These are phyloP conservation scores for Globisporangium uncinulatum DNA, from an alignment of 352 stramenopile genomes.

Conservation along the genomic window DNA sequence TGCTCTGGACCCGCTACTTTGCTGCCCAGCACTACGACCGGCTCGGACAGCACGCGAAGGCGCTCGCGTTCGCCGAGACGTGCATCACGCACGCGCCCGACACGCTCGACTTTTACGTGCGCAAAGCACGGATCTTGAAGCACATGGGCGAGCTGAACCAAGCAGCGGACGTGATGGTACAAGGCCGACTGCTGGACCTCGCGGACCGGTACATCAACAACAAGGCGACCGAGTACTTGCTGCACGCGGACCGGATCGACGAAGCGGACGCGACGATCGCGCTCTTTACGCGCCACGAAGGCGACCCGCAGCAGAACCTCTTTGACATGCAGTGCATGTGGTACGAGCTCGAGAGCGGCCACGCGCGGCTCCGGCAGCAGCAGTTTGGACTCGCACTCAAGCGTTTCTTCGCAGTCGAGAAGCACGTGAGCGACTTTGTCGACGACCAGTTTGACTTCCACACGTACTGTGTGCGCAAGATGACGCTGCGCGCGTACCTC, in stretches of 20 bases:
- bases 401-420: conserved; percentile 93
- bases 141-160: conserved; percentile 86
- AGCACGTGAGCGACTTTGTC: conserved; percentile 97
- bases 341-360: conserved; percentile 94
- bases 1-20: conserved; percentile 93
- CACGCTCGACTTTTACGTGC: conserved; percentile 92
- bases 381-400: conserved; percentile 89
- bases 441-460: conserved; percentile 99
- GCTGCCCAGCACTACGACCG: conserved; percentile 91
- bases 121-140: conserved; percentile 93
- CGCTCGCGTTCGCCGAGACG: conserved; percentile 88
- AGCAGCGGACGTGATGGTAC: conserved; percentile 91
- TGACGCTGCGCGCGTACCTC: conserved; percentile 95
- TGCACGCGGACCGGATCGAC: conserved; percentile 90
- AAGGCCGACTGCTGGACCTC: conserved; percentile 92
- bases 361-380: conserved; percentile 51
- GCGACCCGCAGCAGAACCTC: conserved; percentile 95
- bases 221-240: conserved; percentile 96
- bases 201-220: conserved; percentile 99
- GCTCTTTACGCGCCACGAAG: conserved; percentile 96
- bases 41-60: conserved; percentile 79
- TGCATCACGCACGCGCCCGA: conserved; percentile 91
- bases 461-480: conserved; percentile 98
- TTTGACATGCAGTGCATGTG: conserved; percentile 99
- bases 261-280: conserved; percentile 93